Conservation (phyloP, 1,284 basidiomycete genomes). For the Melampsora larici-populina region DNA sequence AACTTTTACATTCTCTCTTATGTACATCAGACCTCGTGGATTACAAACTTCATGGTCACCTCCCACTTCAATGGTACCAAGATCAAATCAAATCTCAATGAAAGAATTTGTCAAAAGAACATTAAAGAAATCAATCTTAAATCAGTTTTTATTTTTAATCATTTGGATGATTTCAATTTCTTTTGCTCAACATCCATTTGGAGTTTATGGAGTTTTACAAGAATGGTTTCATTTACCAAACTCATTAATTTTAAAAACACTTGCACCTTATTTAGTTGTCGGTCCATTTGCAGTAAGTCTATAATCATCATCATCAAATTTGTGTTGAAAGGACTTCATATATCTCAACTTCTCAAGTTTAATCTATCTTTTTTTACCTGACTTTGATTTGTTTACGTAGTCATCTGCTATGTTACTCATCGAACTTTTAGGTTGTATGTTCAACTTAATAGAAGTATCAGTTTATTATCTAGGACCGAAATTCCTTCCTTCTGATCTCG, state of each 20-base stretch:
- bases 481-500: constrained; percentile 27
- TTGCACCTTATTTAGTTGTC: not conserved
- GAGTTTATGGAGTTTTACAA: constrained; percentile 9
- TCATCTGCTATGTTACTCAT: constrained; percentile 22
- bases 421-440: constrained; percentile 12
- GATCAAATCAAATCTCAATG: not conserved
- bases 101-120: constrained; percentile 9
- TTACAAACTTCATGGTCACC: constrained; percentile 35
- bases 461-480: constrained; percentile 29
- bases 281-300: constrained; percentile 22
- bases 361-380: not conserved
- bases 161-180: constrained; percentile 6
- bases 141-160: constrained; percentile 3
- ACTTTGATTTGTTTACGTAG: constrained; percentile 6
- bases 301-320: not conserved
- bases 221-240: not conserved
- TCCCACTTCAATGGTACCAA: constrained; percentile 6
- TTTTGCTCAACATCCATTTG: constrained; percentile 25
- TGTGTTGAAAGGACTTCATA: not conserved
- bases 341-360: not conserved
- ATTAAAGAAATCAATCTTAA: not conserved
- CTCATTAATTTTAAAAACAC: not conserved
- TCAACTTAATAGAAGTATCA: constrained; percentile 24
- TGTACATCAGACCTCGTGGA: too few species aligned
- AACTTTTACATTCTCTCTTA: too few species aligned